Evolutionary conservation across 2,329 filamentous ascomycete genomes (phyloP), one percentile per base, ranked within the genome.

Genomic region (Tolypocladium ovalisporum): DNA sequence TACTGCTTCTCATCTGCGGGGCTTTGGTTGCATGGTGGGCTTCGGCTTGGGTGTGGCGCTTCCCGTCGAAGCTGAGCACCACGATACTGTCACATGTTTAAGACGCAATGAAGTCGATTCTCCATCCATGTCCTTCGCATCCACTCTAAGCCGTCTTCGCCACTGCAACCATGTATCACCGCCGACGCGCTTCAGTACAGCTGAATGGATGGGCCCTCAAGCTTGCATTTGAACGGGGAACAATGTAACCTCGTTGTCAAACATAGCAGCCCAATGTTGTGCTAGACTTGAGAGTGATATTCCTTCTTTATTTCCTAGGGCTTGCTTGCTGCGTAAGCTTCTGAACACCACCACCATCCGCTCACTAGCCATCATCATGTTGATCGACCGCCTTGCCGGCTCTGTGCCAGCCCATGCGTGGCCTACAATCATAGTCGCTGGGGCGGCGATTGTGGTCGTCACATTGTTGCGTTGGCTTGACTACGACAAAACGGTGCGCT

Each of bases 401-500:
- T n/a, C 24, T 1, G 34, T 42, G 39, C 39, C 40, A 22, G 44
- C 44, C 15, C 44, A 49, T 32, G 32, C 29, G 24, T 57, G 56
- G 56, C 52, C 52, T 13, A 49, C 29, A 29, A 24, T 49, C 12
- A 24, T 34, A 13, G 27, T 44, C 15, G 52, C 49, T 19, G 58
- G 54, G 22, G 54, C 44, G 24, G 7, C 35, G 29, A 35, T 61
- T 6, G 22, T 56, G n/a, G 58, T 44, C 27, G n/a, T 56, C 22
- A 6, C 56, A 9, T 29, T 61, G 32, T 52, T 52, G 35, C 40
- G 39, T 6, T 51, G 58, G 13, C 19, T 60, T 29, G 44, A 59
- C 34, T 61, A 61, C 22, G 49, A 58, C 3, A 49, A 56, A 37
- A 40, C 44, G 54, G 59, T 61, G 35, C 19, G 54, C 24, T 24